A percentile compares a stretch with the other conserved stretches of the same genome.
These are phyloP conservation scores for Eruca vesicaria DNA, from an alignment of 441 rosid species.

Conservation along the genomic window DNA sequence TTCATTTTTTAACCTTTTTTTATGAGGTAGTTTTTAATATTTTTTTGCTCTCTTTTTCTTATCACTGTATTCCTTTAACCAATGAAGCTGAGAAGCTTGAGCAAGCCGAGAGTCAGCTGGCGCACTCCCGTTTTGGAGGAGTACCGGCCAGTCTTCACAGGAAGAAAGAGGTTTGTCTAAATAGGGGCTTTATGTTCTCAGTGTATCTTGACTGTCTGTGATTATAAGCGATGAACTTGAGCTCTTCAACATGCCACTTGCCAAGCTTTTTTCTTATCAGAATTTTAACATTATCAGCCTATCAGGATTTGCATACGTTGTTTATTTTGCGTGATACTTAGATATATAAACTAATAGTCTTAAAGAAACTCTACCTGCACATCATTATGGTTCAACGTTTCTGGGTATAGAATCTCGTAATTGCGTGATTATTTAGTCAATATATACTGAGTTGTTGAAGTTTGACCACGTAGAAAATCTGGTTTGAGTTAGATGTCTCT, in stretches of 20 bases:
- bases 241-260: background rate
- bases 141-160: slow-evolving; percentile 58
- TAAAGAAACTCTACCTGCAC: slow-evolving; percentile 9
- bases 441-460: background rate
- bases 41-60: background rate
- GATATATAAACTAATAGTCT: background rate
- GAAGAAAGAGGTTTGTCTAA: slow-evolving; percentile 76
- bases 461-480: background rate
- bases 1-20: background rate
- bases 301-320: background rate
- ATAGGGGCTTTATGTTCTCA: slow-evolving; percentile 8
- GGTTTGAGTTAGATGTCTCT: background rate
- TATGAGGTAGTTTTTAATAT: background rate
- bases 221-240: background rate
- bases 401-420: background rate
- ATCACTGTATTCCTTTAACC: slow-evolving; percentile 20
- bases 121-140: slow-evolving; percentile 82
- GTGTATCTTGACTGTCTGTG: slow-evolving; percentile 10
- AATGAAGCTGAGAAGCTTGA: slow-evolving; percentile 94
- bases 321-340: background rate
- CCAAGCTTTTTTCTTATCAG: background rate
- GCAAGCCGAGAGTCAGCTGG: slow-evolving; percentile 89
- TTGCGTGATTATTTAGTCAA: background rate
- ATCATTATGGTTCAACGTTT: background rate
- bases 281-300: background rate